Percentiles rank a stretch among this genome's conserved stretches.
These are phyloP conservation scores for Dactylellina leptospora DNA, from an alignment of 2,329 filamentous ascomycete genomes.

Conservation along the genomic window DNA sequence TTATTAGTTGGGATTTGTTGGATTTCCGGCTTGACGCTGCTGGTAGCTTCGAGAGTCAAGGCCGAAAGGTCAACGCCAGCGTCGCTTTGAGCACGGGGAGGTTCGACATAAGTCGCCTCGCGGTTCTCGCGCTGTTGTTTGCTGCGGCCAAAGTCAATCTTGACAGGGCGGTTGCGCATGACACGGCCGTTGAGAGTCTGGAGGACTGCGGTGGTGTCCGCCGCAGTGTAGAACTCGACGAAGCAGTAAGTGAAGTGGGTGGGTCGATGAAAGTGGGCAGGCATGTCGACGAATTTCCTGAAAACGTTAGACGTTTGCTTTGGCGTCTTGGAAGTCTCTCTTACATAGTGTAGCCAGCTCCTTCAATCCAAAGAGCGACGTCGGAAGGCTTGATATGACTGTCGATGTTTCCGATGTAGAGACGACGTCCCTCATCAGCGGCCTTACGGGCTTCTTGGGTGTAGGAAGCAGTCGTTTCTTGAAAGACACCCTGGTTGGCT, in stretches of 20 bases:
- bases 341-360: slow-evolving; percentile 31
- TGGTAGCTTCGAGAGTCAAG: neutral
- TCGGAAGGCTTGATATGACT: slow-evolving; percentile 17
- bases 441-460: slow-evolving; percentile 5
- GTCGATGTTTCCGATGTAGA: slow-evolving; percentile 41
- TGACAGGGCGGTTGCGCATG: slow-evolving; percentile 34
- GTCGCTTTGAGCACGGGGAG: neutral
- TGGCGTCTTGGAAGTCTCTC: neutral
- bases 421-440: slow-evolving; percentile 28
- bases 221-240: slow-evolving; percentile 20
- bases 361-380: slow-evolving; percentile 45
- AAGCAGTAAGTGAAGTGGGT: slow-evolving; percentile 17
- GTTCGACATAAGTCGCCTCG: neutral
- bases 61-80: neutral
- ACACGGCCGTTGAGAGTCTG: slow-evolving; percentile 5
- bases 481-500: neutral
- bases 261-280: neutral
- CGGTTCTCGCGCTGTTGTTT: neutral
- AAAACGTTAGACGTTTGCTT: neutral
- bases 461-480: slow-evolving; percentile 2
- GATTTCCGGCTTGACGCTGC: neutral
- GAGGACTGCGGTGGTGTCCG: slow-evolving; percentile 15
- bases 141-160: slow-evolving; percentile 12
- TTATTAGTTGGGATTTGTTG: neutral
- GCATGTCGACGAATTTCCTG: slow-evolving; percentile 37